Evolutionary conservation across 2,329 filamentous ascomycete species (phyloP).

Genomic region (Boeremia exigua): DNA sequence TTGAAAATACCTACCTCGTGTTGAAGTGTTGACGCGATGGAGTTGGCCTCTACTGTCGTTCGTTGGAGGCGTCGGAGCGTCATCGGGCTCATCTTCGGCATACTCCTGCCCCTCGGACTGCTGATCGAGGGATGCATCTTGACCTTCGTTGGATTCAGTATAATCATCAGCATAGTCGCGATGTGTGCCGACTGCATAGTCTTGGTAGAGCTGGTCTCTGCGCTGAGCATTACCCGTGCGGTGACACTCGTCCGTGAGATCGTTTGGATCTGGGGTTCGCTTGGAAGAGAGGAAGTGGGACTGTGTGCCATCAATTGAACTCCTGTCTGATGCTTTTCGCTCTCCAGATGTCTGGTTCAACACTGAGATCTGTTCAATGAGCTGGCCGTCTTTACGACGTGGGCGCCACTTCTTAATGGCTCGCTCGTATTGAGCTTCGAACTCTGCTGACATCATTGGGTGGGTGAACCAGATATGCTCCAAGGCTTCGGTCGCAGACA

Average conservation of each 20-base stretch:
- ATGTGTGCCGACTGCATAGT: too few relatives aligned
- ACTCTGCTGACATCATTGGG: constrained; percentile 53
- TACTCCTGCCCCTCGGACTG: not conserved
- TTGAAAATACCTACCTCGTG: constrained; percentile 5
- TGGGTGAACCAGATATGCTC: constrained; percentile 64
- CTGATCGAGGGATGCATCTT: not conserved
- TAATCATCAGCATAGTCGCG: not conserved
- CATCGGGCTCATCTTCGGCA: not conserved
- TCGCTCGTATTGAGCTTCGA: constrained; percentile 58
- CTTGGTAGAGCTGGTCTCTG: constrained; percentile 2
- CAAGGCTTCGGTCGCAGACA: constrained; percentile 62
- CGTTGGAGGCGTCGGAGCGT: not conserved
- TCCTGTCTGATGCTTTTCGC: not conserved
- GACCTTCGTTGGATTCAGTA: not conserved
- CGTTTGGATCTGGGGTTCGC: not conserved
- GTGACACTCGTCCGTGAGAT: not conserved
- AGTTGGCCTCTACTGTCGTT: not conserved
- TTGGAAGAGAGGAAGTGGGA: not conserved
- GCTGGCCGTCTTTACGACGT: constrained; percentile 32
- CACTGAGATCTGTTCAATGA: constrained; percentile 37
- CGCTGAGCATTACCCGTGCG: not conserved
- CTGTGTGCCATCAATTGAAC: not conserved
- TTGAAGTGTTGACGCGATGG: constrained; percentile 8
- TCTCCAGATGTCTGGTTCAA: not conserved
- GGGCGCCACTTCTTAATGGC: constrained; percentile 60